Evolutionary conservation across 2,329 filamentous ascomycete species (phyloP), one percentile per base, ranked within the genome.

Genomic region (Diaporthe eres): DNA sequence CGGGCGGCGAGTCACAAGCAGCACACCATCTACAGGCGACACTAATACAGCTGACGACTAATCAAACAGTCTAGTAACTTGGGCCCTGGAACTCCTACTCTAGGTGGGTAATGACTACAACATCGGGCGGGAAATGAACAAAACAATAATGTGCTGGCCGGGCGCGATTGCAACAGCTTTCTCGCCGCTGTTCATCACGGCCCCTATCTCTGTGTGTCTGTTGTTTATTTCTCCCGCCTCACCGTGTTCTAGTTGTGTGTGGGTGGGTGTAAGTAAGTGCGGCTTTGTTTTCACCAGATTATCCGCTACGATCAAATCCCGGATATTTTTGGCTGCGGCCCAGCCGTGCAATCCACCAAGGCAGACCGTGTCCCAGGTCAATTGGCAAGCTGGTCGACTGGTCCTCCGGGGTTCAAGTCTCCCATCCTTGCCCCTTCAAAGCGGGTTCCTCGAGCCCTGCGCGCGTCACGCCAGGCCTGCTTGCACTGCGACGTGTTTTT

Each of bases 21-120:
- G 65, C 65, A 70, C 65, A 70, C 65, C 49, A 68, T 28, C 34
- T 55, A 28, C 34, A 42, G 65, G 31, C 31, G 49, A 22, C 49
- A 55, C 65, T 42, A 70, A 42, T n/a, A 39, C 65, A 55, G 37
- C 49, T 55, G 34, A 70, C 34, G n/a, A 70, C 65, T 67, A 67
- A 42, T 17, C 31, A 53, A 7, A 5, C 31, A 25, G 44, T 31
- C 31, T 39, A 39, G 39, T 22, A n/a, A 70, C 34, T 42, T 42
- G 65, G 34, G 47, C 65, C n/a, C 47, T 39, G 28, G 31, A 68
- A 22, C 47, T 12, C 8, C 17, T 68, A 39, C 28, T n/a, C 31
- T 10, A 34, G 31, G 34, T 39, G 47, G 47, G 22, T 39, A 19
- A 53, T 68, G 25, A 34, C 42, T 9, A 37, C 31, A 39, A 53